Conservation (phyloP, 192 early-diverging fungal genomes). For the Ramicandelaber brevisporus region DNA sequence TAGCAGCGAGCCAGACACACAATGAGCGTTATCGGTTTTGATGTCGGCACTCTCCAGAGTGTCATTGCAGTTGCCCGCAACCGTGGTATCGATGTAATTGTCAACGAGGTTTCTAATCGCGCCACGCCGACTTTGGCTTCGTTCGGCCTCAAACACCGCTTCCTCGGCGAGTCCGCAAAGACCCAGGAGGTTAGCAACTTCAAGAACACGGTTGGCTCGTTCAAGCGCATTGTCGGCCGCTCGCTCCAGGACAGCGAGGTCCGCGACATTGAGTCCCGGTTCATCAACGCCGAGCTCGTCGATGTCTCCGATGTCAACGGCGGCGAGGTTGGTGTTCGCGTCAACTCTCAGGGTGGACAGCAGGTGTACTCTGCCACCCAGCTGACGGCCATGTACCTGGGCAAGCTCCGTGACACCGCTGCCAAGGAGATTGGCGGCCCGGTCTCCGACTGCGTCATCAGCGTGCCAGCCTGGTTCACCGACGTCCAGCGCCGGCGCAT, state of each 20-base stretch:
- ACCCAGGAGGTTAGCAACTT: slow-evolving; percentile 91
- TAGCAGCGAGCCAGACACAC: no score
- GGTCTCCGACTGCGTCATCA: slow-evolving; percentile 81
- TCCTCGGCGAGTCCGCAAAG: slow-evolving; percentile 84
- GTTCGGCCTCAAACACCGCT: slow-evolving; percentile 86
- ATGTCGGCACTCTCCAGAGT: slow-evolving; percentile 89
- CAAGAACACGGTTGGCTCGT: slow-evolving; percentile 71
- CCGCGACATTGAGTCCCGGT: slow-evolving; percentile 52
- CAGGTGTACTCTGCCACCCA: slow-evolving; percentile 66
- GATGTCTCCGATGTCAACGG: slow-evolving; percentile 55
- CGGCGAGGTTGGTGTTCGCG: slow-evolving; percentile 70
- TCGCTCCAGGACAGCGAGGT: slow-evolving; percentile 65
- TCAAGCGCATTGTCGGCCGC: slow-evolving; percentile 84
- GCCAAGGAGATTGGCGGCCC: slow-evolving; percentile 52
- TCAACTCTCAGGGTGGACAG: slow-evolving; percentile 54
- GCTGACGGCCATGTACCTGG: slow-evolving; percentile 81
- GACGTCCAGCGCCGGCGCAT: slow-evolving; percentile 77
- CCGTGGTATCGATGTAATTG: slow-evolving; percentile 92
- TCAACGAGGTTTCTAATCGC: slow-evolving; percentile 90
- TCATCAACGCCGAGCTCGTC: slow-evolving; percentile 55
- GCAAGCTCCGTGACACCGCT: slow-evolving; percentile 77
- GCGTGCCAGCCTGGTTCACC: slow-evolving; percentile 84
- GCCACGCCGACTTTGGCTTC: slow-evolving; percentile 86
- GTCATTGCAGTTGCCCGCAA: slow-evolving; percentile 94
- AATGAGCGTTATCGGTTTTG: slow-evolving; percentile 67